A percentile compares a stretch with the other conserved stretches of the same genome.
phyloP scores from a whole-genome alignment of 805 yeast genomes.

The Scheffersomyces ergatensis region DNA sequence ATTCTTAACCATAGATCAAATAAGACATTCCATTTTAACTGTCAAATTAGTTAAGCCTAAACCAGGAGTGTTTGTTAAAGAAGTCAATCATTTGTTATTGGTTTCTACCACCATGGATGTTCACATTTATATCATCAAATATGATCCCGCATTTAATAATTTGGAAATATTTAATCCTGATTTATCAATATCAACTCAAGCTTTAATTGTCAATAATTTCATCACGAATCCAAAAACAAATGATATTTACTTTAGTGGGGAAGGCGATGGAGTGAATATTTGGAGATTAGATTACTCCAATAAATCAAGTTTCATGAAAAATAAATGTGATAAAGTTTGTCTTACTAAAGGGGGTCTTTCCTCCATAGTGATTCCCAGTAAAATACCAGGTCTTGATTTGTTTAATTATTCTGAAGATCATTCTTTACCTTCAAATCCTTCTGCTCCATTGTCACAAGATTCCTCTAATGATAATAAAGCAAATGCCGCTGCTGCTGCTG shows the following conservation, averaged over 20 bases:
- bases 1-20: constrained; percentile 78
- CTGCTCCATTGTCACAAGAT: not conserved
- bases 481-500: not conserved
- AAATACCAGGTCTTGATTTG: constrained; percentile 30
- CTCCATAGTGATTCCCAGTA: constrained; percentile 36
- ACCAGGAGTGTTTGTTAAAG: constrained; percentile 72
- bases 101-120: constrained; percentile 80
- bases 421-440: constrained; percentile 4
- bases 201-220: constrained; percentile 67
- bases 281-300: constrained; percentile 88
- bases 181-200: constrained; percentile 75
- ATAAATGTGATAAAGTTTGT: constrained; percentile 80
- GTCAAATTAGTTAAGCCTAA: constrained; percentile 82
- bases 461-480: constrained; percentile 1
- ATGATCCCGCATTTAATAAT: constrained; percentile 38
- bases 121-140: constrained; percentile 71
- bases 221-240: constrained; percentile 60
- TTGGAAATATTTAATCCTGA: constrained; percentile 80
- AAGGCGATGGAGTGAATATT: constrained; percentile 69
- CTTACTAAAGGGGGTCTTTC: constrained; percentile 62
- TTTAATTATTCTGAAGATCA: constrained; percentile 18
- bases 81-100: constrained; percentile 69
- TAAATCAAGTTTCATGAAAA: constrained; percentile 82
- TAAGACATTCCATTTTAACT: constrained; percentile 71
- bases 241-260: constrained; percentile 83